phyloP scores from a whole-genome alignment of 768 basidiomycete genomes.

The Lentinus tigrinus region DNA sequence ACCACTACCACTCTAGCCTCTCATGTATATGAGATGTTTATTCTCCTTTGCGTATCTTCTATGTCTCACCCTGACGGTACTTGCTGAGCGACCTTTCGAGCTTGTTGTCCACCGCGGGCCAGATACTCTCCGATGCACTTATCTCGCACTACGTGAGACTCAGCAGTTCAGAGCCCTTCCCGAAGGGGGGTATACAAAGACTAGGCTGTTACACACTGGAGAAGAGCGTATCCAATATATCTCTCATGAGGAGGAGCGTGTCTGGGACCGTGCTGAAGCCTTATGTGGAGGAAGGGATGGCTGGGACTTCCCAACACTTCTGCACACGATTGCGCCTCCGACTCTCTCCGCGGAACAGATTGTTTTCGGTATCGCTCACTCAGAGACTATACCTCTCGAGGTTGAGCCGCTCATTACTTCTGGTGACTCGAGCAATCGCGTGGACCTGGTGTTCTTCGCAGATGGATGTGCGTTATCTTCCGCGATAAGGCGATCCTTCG shows the following conservation, averaged over 20 bases:
- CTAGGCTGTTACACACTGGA: background rate
- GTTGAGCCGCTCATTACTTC: slow-evolving; percentile 57
- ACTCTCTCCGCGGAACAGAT: background rate
- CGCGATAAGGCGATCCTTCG: background rate
- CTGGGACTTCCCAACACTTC: background rate
- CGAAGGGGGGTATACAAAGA: background rate
- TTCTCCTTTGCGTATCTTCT: background rate
- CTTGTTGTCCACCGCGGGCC: slow-evolving; percentile 19
- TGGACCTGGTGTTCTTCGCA: slow-evolving; percentile 74
- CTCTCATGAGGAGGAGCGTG: background rate
- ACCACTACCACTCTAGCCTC: background rate
- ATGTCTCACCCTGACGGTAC: too few relatives aligned
- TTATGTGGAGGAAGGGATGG: background rate
- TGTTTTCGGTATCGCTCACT: background rate
- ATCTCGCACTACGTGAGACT: slow-evolving; percentile 12
- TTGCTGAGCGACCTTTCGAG: slow-evolving; percentile 19
- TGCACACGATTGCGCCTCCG: background rate
- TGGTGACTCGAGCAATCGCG: slow-evolving; percentile 62
- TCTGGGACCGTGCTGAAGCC: slow-evolving; percentile 6
- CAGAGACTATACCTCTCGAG: slow-evolving; percentile 44
- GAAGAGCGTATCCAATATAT: slow-evolving; percentile 20
- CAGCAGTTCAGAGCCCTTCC: slow-evolving; percentile 16
- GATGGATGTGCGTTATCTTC: slow-evolving; percentile 63
- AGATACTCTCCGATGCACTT: slow-evolving; percentile 11
- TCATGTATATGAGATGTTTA: background rate